These are phyloP conservation scores for Globisporangium middletonii DNA, from an alignment of 352 stramenopile genomes.

Conservation along the genomic window DNA sequence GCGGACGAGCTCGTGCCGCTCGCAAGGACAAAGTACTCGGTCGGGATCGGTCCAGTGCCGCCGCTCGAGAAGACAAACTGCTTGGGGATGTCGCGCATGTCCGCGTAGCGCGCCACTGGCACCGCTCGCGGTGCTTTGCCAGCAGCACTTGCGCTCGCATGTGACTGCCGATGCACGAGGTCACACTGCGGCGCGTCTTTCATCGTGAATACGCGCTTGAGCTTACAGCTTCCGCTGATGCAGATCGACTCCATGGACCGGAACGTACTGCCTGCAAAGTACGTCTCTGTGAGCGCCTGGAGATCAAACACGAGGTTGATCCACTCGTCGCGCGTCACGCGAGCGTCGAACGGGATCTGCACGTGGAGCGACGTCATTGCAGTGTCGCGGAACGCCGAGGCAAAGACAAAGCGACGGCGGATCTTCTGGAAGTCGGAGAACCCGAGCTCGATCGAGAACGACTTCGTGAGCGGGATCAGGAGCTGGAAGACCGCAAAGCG, in stretches of 20 bases:
- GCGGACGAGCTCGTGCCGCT: neutral
- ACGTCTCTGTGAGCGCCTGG: constrained; percentile 45
- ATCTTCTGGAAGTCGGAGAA: constrained; percentile 74
- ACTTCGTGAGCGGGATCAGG: constrained; percentile 47
- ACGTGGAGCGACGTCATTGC: constrained; percentile 48
- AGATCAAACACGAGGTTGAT: constrained; percentile 78
- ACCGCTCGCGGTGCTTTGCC: neutral
- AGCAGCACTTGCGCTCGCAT: neutral
- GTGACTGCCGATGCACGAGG: neutral
- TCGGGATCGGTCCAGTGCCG: constrained; percentile 24
- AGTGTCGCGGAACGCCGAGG: constrained; percentile 74
- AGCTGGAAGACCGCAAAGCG: constrained; percentile 72
- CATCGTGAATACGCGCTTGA: constrained; percentile 85
- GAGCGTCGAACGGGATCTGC: constrained; percentile 50
- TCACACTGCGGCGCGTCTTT: constrained; percentile 56
- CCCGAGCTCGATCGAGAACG: constrained; percentile 74
- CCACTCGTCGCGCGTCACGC: constrained; percentile 60
- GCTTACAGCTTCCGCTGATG: constrained; percentile 60
- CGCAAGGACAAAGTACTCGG: constrained; percentile 42
- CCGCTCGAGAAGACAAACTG: constrained; percentile 56
- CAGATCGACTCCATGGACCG: constrained; percentile 76
- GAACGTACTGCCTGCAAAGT: constrained; percentile 48
- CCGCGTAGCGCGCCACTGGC: constrained; percentile 16
- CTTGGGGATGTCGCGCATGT: constrained; percentile 51
- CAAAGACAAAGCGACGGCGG: constrained; percentile 64